Evolutionary conservation across 2,329 filamentous ascomycete genomes (phyloP).

Genomic region (Stagonosporopsis vannaccii): DNA sequence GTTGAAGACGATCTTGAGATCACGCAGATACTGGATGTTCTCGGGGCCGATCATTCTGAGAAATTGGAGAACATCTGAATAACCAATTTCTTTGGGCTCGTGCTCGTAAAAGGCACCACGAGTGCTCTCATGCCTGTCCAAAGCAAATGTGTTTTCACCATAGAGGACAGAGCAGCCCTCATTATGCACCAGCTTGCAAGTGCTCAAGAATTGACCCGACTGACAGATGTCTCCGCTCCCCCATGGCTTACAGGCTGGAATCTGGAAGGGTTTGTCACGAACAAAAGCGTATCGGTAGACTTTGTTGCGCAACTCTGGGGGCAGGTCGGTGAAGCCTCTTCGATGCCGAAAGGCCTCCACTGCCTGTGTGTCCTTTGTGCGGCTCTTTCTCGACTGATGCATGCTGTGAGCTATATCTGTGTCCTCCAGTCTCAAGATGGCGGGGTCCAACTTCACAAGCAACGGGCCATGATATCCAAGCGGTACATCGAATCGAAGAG

Average conservation of each 20-base stretch:
- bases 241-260: conserved; percentile 31
- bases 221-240: conserved; percentile 47
- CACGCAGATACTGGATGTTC: conserved; percentile 57
- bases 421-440: conserved; percentile 25
- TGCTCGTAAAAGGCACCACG: conserved; percentile 53
- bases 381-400: conserved; percentile 21
- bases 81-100: conserved; percentile 57
- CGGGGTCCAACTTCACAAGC: conserved; percentile 51
- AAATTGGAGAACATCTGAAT: conserved; percentile 54
- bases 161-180: conserved; percentile 60
- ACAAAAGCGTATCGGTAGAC: conserved; percentile 57
- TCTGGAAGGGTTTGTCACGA: conserved; percentile 43
- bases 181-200: conserved; percentile 54
- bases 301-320: conserved; percentile 56
- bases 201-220: conserved; percentile 56
- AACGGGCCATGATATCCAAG: conserved; percentile 56
- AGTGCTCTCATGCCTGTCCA: conserved; percentile 49
- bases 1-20: conserved; percentile 54
- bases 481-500: conserved; percentile 57
- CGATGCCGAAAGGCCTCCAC: neutral
- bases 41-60: conserved; percentile 57
- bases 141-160: conserved; percentile 58
- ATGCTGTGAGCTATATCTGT: conserved; percentile 26
- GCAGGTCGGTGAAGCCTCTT: conserved; percentile 40
- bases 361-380: neutral